Percentiles rank a stretch among this genome's conserved stretches.
These are phyloP conservation scores for Fusarium domesticum DNA, from an alignment of 2,329 filamentous ascomycete species.

Conservation along the genomic window DNA sequence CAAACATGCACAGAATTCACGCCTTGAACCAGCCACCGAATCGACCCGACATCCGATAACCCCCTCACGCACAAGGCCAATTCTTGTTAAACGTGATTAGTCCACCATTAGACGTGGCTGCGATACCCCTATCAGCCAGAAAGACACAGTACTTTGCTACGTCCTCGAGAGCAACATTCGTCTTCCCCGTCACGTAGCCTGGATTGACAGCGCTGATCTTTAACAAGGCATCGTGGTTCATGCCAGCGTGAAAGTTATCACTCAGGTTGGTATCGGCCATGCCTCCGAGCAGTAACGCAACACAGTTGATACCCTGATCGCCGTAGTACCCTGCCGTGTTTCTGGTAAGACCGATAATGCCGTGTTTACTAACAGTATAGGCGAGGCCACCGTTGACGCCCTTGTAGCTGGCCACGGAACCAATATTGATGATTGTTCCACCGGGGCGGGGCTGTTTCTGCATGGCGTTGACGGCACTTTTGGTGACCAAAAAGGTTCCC, in stretches of 20 bases:
- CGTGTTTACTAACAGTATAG: conserved; percentile 53
- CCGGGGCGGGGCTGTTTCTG: conserved; percentile 22
- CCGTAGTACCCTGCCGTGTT: conserved; percentile 56
- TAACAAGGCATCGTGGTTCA: conserved; percentile 33
- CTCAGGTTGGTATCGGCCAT: conserved; percentile 54
- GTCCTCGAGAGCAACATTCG: conserved; percentile 29
- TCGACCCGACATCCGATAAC: no score
- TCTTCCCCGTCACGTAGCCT: conserved; percentile 28
- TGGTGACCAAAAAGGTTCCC: conserved; percentile 49
- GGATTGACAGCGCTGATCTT: conserved; percentile 25
- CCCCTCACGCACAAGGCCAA: conserved; percentile 35
- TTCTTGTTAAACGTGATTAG: conserved; percentile 36
- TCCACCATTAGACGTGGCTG: conserved; percentile 33
- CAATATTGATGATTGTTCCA: conserved; percentile 52
- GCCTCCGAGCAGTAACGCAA: conserved; percentile 47
- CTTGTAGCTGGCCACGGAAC: conserved; percentile 42
- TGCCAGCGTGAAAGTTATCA: conserved; percentile 37
- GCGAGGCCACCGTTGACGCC: conserved; percentile 42
- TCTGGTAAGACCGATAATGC: conserved; percentile 49
- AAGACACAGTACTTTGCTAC: conserved; percentile 41
- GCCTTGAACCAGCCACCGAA: no score
- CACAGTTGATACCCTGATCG: conserved; percentile 49
- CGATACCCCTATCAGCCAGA: conserved; percentile 34
- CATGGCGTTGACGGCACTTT: conserved; percentile 43
- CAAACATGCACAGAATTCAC: no score